Percentiles rank a stretch among this genome's conserved stretches.
Evolutionary conservation across 768 basidiomycete species (phyloP).

Genomic region (Cystobasidium onofrii): DNA sequence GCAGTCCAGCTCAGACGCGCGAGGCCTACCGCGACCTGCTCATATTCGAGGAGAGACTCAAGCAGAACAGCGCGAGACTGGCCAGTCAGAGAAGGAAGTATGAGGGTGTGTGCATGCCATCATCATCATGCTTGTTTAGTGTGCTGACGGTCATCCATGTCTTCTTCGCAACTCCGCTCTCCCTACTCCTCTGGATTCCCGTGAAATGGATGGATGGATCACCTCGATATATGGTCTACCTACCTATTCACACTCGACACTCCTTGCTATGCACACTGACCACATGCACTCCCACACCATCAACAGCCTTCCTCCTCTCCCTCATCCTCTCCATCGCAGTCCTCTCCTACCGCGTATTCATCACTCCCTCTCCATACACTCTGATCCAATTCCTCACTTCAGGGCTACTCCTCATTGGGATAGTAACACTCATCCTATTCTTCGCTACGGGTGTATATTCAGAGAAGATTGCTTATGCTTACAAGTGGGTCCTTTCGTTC

Average conservation of each 20-base stretch:
- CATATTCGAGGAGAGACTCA: slow-evolving; percentile 91
- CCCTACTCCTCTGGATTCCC: no score
- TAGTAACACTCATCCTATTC: slow-evolving; percentile 84
- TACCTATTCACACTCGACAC: neutral
- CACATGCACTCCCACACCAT: neutral
- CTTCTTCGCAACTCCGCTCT: no score
- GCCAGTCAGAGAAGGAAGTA: slow-evolving; percentile 39
- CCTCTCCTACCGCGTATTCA: slow-evolving; percentile 55
- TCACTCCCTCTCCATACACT: slow-evolving; percentile 51
- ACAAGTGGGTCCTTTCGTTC: slow-evolving; percentile 56
- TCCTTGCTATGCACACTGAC: neutral
- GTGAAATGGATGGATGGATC: neutral
- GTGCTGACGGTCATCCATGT: neutral
- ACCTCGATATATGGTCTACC: neutral
- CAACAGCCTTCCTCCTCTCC: slow-evolving; percentile 37
- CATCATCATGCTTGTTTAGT: neutral
- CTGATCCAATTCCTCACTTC: slow-evolving; percentile 57
- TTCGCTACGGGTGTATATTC: slow-evolving; percentile 94
- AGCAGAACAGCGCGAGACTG: slow-evolving; percentile 66
- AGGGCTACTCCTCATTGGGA: slow-evolving; percentile 73
- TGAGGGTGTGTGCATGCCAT: slow-evolving; percentile 39
- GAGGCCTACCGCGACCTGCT: slow-evolving; percentile 80
- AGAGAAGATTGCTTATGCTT: slow-evolving; percentile 92
- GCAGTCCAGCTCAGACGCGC: slow-evolving; percentile 61
- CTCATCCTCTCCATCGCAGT: slow-evolving; percentile 40